phyloP scores from a whole-genome alignment of 2,329 filamentous ascomycete species.

The Lithohypha guttulata region DNA sequence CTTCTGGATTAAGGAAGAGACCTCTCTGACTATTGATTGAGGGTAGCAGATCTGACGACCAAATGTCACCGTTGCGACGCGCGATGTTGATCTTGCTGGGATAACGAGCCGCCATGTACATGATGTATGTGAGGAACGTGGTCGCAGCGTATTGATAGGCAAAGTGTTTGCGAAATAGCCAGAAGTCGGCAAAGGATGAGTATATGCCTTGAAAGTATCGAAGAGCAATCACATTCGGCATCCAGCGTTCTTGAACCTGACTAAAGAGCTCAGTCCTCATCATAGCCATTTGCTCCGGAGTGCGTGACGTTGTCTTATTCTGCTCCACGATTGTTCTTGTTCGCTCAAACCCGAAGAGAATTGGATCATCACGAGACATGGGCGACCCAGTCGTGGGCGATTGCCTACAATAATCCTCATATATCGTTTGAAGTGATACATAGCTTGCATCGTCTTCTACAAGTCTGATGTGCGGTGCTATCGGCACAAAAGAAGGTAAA shows the following conservation, averaged over 20 bases:
- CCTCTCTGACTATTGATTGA: slow-evolving; percentile 76
- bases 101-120: slow-evolving; percentile 93
- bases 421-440: slow-evolving; percentile 86
- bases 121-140: slow-evolving; percentile 97
- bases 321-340: slow-evolving; percentile 67
- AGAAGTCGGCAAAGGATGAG: slow-evolving; percentile 86
- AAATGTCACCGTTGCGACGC: slow-evolving; percentile 78
- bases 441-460: slow-evolving; percentile 94
- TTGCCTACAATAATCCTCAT: slow-evolving; percentile 88
- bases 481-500: slow-evolving; percentile 85
- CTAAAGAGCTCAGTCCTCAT: slow-evolving; percentile 85
- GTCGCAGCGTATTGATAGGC: slow-evolving; percentile 89
- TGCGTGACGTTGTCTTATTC: slow-evolving; percentile 35
- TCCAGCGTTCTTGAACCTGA: slow-evolving; percentile 88
- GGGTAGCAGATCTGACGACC: slow-evolving; percentile 89
- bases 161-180: slow-evolving; percentile 95
- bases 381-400: slow-evolving; percentile 7
- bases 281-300: slow-evolving; percentile 57
- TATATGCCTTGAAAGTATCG: slow-evolving; percentile 85
- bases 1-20: slow-evolving; percentile 88
- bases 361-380: slow-evolving; percentile 87
- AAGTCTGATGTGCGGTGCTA: slow-evolving; percentile 88
- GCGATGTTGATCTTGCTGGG: slow-evolving; percentile 93
- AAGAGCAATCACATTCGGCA: slow-evolving; percentile 68
- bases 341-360: slow-evolving; percentile 92